A percentile compares a stretch with the other conserved stretches of the same genome.
Conservation (phyloP, 2,329 filamentous ascomycete genomes). For the Karstenula rhodostoma region DNA sequence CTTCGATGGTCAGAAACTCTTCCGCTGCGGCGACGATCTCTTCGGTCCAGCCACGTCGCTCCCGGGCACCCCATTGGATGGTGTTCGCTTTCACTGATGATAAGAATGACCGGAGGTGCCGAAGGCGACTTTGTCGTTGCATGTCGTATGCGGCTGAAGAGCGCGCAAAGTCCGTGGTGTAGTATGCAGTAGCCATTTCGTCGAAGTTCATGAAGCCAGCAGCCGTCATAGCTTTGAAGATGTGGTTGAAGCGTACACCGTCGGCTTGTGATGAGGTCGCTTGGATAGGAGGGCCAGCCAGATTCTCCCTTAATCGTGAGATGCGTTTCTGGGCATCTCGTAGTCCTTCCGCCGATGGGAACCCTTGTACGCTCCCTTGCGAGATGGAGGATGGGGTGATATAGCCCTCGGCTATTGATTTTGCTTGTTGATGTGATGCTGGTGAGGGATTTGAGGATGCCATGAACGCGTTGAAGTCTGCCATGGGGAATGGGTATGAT, state of each 20-base stretch:
- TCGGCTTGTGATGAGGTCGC: neutral
- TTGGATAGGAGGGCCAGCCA: constrained; percentile 3
- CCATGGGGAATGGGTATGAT: constrained; percentile 6
- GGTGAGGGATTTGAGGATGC: constrained; percentile 11
- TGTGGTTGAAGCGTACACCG: constrained; percentile 14
- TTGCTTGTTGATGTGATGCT: constrained; percentile 13
- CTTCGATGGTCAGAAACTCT: constrained; percentile 12
- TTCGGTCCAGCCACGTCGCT: constrained; percentile 17
- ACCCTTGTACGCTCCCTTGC: neutral
- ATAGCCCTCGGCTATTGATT: constrained; percentile 9
- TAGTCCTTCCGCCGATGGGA: constrained; percentile 5
- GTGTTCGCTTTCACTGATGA: constrained; percentile 10
- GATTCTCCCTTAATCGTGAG: constrained; percentile 7
- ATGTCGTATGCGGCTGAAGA: constrained; percentile 18
- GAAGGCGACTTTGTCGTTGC: constrained; percentile 15
- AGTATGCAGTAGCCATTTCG: constrained; percentile 14
- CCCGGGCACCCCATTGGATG: constrained; percentile 13
- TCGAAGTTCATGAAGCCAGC: constrained; percentile 16
- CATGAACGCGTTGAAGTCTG: constrained; percentile 13
- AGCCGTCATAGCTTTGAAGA: constrained; percentile 17
- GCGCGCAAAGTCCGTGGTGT: constrained; percentile 14
- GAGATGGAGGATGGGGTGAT: constrained; percentile 11
- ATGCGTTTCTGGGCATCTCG: constrained; percentile 14
- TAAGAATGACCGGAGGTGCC: constrained; percentile 12
- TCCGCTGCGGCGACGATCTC: constrained; percentile 14